Base-by-base conservation (phyloP, 768 basidiomycete species). In the Leccinum aurantiacum region DNA sequence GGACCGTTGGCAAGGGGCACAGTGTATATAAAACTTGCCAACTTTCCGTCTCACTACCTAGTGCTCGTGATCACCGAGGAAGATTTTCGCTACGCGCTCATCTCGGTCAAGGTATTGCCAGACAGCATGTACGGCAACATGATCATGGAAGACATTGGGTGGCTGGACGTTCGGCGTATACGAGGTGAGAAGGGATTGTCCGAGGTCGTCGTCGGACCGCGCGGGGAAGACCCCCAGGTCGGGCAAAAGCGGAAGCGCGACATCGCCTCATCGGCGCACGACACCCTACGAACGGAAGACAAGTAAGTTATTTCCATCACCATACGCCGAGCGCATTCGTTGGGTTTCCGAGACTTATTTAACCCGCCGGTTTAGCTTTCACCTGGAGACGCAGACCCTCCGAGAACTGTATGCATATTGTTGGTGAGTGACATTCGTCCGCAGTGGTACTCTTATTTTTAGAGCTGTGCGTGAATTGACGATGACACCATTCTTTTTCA, bases 331-430 rank as follows among this genome's bases (percentile, higher is more conserved):
- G 8, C 15, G 0, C 14, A 14, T 22, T 22, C 9, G 0, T 46
- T 48, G 47, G 29, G 25, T 17, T 49, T 49, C 2, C 6, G 8
- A 29, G 17, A 51, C 60, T 62, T 15, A 56, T 54, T 25, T 10
- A 8, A 4, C 6, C 1, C 22, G 9, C n/a, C 15, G 41, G 9
- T 44, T 44, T 51, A 75, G 77, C 49, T 93, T 92, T 71, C 79
- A 85, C 61, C 72, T 96, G 24, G 87, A 90, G 54, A 87, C 87
- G 0, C 86, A 86, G 65, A 83, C 87, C 6, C 74, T 94, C 17
- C 80, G 88, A 59, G 89, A 93, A 67, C 75, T 95, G 10, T 94
- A 93, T 68, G 88, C 87, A 35, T 95, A 93, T 71, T 95, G 91
- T 76, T 91, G 92, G 93, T 93, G 63, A 65, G 78, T 68, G 4